Evolutionary conservation across 176 grass and related monocot genomes (phyloP), one percentile per base, ranked within the genome.

Genomic region (Neostapfia colusana): DNA sequence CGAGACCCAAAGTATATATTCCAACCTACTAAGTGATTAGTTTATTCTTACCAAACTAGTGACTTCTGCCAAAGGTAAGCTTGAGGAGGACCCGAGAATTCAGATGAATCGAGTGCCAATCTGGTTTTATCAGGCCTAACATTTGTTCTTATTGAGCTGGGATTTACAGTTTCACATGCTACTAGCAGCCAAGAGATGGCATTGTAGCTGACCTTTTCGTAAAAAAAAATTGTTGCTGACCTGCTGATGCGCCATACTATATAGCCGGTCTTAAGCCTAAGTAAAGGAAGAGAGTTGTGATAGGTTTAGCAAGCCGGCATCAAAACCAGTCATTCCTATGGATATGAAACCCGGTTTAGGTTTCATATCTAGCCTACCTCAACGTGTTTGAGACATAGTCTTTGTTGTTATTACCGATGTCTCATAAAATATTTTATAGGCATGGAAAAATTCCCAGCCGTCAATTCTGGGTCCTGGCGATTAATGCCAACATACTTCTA

Each of bases 1-100:
- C 5, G 63, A 38, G 20, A 88, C 75, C 53, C 64, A 80, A 80
- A 79, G 81, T 65, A 88, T 81, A 70, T 70, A 76, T 84, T 80
- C 86, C 81, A 63, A 74, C 55, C 38, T 16, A 60, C 63, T 16
- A 70, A 65, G 17, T 38, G 86, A 84, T 72, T 46, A 76, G 71
- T 60, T 81, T 84, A 88, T 81, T 84, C 86, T 76, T 51, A 34
- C 40, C 57, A 39, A 69, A 24, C 11, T 4, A 2, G 48, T 56
- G 55, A 35, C 56, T 36, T 54, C 10, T 77, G 37, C 56, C 0
- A 40, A 70, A 76, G 62, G 74, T 62, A 63, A 24, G 51, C 8
- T 63, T 27, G 10, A 26, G 41, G 20, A 69, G 48, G 15, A 46
- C 15, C 17, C 7, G 59, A 48, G 15, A 57, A 11, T 23, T 17